Evolutionary conservation across 345 rosid genomes (phyloP).

Genomic region (Euphorbia lathyris): DNA sequence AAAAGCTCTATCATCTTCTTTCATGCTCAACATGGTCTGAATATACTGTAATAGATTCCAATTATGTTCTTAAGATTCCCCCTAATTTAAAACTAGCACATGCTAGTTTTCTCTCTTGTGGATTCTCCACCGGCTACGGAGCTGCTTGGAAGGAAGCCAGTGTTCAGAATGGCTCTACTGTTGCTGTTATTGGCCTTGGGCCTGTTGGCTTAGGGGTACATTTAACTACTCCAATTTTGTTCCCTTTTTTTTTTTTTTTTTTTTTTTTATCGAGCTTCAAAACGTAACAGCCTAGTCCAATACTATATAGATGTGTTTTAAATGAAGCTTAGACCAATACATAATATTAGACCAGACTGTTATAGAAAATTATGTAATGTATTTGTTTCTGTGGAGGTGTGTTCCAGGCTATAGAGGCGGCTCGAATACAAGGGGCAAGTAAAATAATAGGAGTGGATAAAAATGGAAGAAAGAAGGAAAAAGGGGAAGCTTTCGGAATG

Average conservation of each 20-base stretch:
- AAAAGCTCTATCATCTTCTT: slow-evolving; percentile 43
- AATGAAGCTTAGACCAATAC: no score
- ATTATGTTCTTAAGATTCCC: slow-evolving; percentile 48
- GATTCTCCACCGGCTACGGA: slow-evolving; percentile 69
- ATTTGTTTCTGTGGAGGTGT: neutral
- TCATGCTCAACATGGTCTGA: slow-evolving; percentile 64
- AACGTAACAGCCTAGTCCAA: no score
- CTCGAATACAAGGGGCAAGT: slow-evolving; percentile 45
- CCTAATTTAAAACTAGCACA: slow-evolving; percentile 30
- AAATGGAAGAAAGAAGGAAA: slow-evolving; percentile 34
- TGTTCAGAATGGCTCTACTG: slow-evolving; percentile 49
- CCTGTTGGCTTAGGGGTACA: slow-evolving; percentile 68
- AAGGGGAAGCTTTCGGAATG: slow-evolving; percentile 43
- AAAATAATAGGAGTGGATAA: slow-evolving; percentile 58
- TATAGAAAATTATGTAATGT: no score
- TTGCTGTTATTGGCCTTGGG: slow-evolving; percentile 70
- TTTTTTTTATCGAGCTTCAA: no score
- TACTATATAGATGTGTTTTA: no score
- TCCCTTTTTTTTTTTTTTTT: no score
- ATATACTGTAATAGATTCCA: slow-evolving; percentile 48
- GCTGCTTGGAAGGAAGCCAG: slow-evolving; percentile 62
- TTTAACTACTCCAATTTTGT: no score
- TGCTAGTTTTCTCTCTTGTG: slow-evolving; percentile 61
- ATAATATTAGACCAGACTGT: no score
- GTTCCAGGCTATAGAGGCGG: slow-evolving; percentile 48